Base-by-base conservation (phyloP, 352 stramenopile species). In the Pythium scleroteichum region DNA sequence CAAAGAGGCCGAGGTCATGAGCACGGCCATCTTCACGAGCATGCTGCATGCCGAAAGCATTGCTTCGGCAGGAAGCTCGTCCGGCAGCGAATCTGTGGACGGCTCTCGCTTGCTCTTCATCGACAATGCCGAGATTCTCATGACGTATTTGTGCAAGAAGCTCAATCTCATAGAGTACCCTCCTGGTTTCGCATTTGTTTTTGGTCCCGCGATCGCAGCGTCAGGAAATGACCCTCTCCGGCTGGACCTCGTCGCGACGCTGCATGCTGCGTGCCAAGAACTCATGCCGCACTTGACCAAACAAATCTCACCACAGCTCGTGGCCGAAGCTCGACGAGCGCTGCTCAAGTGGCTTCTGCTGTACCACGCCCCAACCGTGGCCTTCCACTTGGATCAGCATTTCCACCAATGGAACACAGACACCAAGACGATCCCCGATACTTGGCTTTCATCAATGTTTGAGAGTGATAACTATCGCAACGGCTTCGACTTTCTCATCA, bases 391-490 rank as follows among this genome's bases (percentile, higher is more conserved):
- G n/a, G 79, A 87, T 27, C 74, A 91, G 35, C 73, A 89, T 41
- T 91, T 89, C 22, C 75, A 82, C 16, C 73, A 76, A 20, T 93
- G 85, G 85, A 79, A 78, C 41, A 62, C 78, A 19, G 65, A 69
- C 27, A 12, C 52, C 44, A 58, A 58, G 1, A 72, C 71, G 14
- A 75, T 94, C 26, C 75, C 76, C 4, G 81, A 91, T 44, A 72
- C 78, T 22, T 94, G 85, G 85, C 22, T 94, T n/a, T 62, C 60
- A 10, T 93, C 85, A 3, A 79, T 94, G 59, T 92, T 92, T 29
- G 85, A 94, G 53, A 73, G 55, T 6, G 71, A 87, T 26, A 62
- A 53, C 10, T 59, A 80, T 17, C 63, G 57, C 17, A 61, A 61
- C 17, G 68, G 71, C 27, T 79, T 94, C 26, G 78, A 90, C 20